phyloP scores from a whole-genome alignment of 1,139 yeast genomes.

The Yamadazyma kanchanaburiensis region DNA sequence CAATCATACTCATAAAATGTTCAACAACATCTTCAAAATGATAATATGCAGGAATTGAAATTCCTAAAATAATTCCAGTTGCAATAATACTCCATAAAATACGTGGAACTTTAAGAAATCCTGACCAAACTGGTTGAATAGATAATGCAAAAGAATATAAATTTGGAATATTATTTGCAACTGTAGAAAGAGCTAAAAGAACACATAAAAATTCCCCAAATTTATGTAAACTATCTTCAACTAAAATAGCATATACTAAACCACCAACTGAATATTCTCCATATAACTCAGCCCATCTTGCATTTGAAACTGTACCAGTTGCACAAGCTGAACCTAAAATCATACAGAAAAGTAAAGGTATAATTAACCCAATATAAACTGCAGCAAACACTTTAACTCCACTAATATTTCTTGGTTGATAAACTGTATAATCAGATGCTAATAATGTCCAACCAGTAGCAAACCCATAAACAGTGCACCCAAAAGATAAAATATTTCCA shows the following conservation, averaged over 20 bases:
- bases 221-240: conserved; percentile 74
- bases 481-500: conserved; percentile 77
- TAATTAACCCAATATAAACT: conserved; percentile 58
- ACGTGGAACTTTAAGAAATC: conserved; percentile 71
- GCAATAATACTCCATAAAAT: conserved; percentile 76
- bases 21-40: conserved; percentile 73
- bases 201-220: conserved; percentile 92
- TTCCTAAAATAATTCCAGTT: conserved; percentile 73
- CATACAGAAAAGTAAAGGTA: conserved; percentile 71
- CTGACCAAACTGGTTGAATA: conserved; percentile 79
- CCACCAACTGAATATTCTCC: conserved; percentile 69
- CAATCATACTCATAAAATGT: conserved; percentile 85
- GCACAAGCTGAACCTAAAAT: conserved; percentile 86
- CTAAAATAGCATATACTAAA: conserved; percentile 71
- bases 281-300: conserved; percentile 52
- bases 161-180: conserved; percentile 89
- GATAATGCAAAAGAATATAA: conserved; percentile 85
- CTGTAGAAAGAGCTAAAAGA: conserved; percentile 73
- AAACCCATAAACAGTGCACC: conserved; percentile 82
- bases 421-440: conserved; percentile 90
- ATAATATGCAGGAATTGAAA: conserved; percentile 85
- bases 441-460: conserved; percentile 96
- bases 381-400: conserved; percentile 58
- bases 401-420: conserved; percentile 65
- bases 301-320: conserved; percentile 51